Evolutionary conservation across 1,284 basidiomycete genomes (phyloP).

Genomic region (Austropuccinia psidii): DNA sequence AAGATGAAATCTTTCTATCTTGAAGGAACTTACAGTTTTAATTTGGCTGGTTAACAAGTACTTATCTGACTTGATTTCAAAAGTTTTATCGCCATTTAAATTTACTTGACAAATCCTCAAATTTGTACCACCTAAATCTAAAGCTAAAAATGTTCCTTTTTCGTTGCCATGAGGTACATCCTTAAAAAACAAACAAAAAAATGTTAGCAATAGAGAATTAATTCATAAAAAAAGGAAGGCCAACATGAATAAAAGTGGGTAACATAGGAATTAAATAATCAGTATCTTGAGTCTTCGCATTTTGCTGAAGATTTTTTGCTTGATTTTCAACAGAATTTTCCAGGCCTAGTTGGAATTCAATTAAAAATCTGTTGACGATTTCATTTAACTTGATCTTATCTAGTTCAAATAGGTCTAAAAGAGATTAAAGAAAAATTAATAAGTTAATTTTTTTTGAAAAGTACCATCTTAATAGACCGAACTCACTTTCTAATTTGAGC

Average conservation of each 20-base stretch:
- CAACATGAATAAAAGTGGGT: slow-evolving; percentile 40
- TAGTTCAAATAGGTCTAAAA: slow-evolving; percentile 26
- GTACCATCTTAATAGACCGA: neutral
- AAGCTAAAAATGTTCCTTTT: slow-evolving; percentile 81
- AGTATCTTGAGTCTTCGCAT: neutral
- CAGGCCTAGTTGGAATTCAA: slow-evolving; percentile 28
- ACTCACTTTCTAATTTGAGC: neutral
- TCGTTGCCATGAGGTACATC: slow-evolving; percentile 83
- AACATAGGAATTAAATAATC: slow-evolving; percentile 43
- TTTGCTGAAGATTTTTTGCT: neutral
- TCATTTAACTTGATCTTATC: slow-evolving; percentile 10
- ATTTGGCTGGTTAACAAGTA: slow-evolving; percentile 82
- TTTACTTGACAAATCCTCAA: slow-evolving; percentile 91
- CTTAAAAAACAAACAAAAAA: slow-evolving; percentile 26
- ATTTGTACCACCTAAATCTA: slow-evolving; percentile 92
- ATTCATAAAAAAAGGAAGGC: neutral
- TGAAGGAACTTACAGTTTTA: slow-evolving; percentile 71
- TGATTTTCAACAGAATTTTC: slow-evolving; percentile 4
- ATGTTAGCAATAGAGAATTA: neutral
- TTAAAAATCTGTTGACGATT: slow-evolving; percentile 23
- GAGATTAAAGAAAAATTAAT: neutral
- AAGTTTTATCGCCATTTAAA: slow-evolving; percentile 78
- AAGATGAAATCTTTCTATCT: neutral
- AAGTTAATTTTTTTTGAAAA: neutral
- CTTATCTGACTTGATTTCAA: slow-evolving; percentile 81